These are phyloP conservation scores for Mortierella claussenii DNA, from an alignment of 192 early-diverging fungal species.

Conservation along the genomic window DNA sequence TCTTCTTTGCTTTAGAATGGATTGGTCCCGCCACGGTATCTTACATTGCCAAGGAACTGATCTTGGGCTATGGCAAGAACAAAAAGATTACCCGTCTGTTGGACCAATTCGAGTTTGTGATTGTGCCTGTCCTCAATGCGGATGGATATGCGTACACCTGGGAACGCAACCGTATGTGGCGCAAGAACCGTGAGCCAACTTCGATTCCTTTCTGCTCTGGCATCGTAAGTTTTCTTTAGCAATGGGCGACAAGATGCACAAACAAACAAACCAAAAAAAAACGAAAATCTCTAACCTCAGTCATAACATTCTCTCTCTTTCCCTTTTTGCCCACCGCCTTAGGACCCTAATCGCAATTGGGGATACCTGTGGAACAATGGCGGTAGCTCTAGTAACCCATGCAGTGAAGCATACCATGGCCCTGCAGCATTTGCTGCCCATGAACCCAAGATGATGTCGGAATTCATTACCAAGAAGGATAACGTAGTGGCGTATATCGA, in stretches of 20 bases:
- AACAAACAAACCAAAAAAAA: not conserved
- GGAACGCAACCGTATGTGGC: constrained; percentile 62
- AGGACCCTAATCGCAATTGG: constrained; percentile 75
- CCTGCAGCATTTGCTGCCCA: constrained; percentile 60
- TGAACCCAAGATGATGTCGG: constrained; percentile 63
- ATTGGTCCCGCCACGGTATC: constrained; percentile 66
- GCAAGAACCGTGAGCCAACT: constrained; percentile 73
- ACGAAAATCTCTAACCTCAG: not conserved
- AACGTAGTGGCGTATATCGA: constrained; percentile 65
- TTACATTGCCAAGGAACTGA: constrained; percentile 65
- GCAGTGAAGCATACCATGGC: constrained; percentile 67
- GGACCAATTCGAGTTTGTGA: constrained; percentile 61
- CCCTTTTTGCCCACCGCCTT: not conserved
- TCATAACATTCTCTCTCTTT: not conserved
- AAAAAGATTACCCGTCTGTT: constrained; percentile 57
- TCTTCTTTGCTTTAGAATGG: constrained; percentile 23
- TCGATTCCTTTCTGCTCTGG: constrained; percentile 63
- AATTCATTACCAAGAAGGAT: constrained; percentile 54
- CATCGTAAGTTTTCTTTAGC: constrained; percentile 42
- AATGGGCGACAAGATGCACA: not conserved
- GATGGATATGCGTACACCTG: constrained; percentile 72
- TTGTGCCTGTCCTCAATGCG: constrained; percentile 72
- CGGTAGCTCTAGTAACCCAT: constrained; percentile 66
- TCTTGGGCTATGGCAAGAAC: constrained; percentile 58
- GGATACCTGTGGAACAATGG: constrained; percentile 64